phyloP scores from a whole-genome alignment of 169 alveolate species.

The Pseudocohnilembus persalinus region DNA sequence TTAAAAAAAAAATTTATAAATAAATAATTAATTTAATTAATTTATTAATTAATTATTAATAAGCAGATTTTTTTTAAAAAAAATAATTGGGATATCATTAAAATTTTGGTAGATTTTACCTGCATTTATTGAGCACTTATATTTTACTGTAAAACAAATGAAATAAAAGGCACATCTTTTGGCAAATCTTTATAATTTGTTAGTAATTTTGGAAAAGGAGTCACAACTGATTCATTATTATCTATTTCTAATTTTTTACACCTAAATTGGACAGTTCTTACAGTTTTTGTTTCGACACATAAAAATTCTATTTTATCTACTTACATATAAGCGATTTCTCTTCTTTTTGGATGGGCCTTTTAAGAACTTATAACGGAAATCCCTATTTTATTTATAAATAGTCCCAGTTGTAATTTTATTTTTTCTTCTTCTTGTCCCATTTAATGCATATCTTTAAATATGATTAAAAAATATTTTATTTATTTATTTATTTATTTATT shows the following conservation, averaged over 20 bases:
- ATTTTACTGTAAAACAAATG: not conserved
- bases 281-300: not conserved
- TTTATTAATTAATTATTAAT: too few relatives aligned
- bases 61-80: too few relatives aligned
- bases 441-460: not conserved
- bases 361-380: not conserved
- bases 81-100: too few relatives aligned
- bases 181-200: not conserved
- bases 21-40: too few relatives aligned
- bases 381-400: not conserved
- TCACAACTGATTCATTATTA: not conserved
- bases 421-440: not conserved
- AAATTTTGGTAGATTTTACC: not conserved
- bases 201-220: not conserved
- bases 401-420: not conserved
- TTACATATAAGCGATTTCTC: not conserved
- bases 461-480: too few relatives aligned
- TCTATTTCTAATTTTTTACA: not conserved
- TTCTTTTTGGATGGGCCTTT: not conserved
- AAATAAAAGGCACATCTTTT: not conserved
- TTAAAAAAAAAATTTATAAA: too few relatives aligned
- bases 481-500: too few relatives aligned
- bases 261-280: not conserved
- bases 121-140: not conserved
- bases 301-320: not conserved